Evolutionary conservation across 345 rosid species (phyloP).

Genomic region (Gossypium arboreum): DNA sequence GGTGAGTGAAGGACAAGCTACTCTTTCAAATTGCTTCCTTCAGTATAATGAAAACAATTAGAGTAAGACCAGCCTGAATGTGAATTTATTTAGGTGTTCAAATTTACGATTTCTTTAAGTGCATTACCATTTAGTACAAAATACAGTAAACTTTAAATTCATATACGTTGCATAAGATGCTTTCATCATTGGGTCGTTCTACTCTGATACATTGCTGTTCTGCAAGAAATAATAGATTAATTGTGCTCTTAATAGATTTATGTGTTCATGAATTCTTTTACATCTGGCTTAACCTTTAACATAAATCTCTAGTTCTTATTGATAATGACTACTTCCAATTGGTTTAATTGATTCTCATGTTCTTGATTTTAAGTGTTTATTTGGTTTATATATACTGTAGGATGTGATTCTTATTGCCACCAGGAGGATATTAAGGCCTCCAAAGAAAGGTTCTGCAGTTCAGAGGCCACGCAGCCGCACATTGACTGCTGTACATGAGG

Average conservation of each 20-base stretch:
- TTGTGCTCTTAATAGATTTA: background rate
- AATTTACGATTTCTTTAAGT: background rate
- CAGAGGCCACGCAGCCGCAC: conserved; percentile 89
- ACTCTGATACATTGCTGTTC: background rate
- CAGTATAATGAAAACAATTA: background rate
- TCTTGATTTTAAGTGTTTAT: conserved; percentile 5
- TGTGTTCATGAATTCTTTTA: background rate
- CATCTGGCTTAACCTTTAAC: background rate
- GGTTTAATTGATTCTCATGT: background rate
- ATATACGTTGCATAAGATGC: background rate
- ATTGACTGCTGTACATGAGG: conserved; percentile 76
- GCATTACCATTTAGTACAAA: background rate
- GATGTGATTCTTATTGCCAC: conserved; percentile 79
- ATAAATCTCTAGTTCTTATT: background rate
- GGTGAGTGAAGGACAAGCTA: conserved; percentile 30
- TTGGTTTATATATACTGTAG: conserved; percentile 26
- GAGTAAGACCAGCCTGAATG: background rate
- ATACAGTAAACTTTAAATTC: background rate
- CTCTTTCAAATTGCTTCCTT: background rate
- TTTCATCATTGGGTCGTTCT: no score
- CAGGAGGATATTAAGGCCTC: conserved; percentile 76
- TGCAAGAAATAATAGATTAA: background rate
- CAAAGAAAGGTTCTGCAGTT: conserved; percentile 91
- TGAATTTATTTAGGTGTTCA: background rate
- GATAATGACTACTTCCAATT: background rate